A percentile compares a stretch with the other conserved stretches of the same genome.
Evolutionary conservation across 805 yeast species (phyloP).

Genomic region (Torulaspora microellipsoides): DNA sequence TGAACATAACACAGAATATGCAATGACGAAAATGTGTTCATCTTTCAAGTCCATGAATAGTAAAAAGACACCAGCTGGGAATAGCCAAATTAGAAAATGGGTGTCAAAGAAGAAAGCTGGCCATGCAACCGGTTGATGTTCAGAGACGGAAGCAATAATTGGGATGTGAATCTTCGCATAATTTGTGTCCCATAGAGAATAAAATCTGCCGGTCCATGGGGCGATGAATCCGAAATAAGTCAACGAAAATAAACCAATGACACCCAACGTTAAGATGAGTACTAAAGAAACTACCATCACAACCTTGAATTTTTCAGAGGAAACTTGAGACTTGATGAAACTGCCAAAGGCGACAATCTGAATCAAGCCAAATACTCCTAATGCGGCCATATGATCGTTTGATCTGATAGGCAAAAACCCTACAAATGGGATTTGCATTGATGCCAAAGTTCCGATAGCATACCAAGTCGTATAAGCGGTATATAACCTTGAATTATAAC

Average conservation of each 20-base stretch:
- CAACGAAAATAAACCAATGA: conserved; percentile 66
- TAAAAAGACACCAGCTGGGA: conserved; percentile 95
- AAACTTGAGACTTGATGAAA: conserved; percentile 68
- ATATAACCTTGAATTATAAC: conserved; percentile 77
- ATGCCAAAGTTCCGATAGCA: conserved; percentile 92
- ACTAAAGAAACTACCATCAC: conserved; percentile 58
- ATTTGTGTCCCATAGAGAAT: conserved; percentile 95
- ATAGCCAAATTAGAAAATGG: conserved; percentile 89
- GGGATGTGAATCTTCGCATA: conserved; percentile 98
- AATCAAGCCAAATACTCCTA: conserved; percentile 92
- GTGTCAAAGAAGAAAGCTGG: conserved; percentile 96
- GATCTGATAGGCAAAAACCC: conserved; percentile 96
- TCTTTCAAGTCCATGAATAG: conserved; percentile 84
- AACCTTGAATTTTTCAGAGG: conserved; percentile 67
- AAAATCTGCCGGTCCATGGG: conserved; percentile 99
- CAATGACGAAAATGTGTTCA: conserved; percentile 89
- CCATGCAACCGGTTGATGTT: conserved; percentile 99
- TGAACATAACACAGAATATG: conserved; percentile 88
- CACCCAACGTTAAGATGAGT: conserved; percentile 55
- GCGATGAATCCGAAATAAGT: conserved; percentile 93
- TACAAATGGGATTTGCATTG: conserved; percentile 99
- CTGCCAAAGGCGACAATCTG: conserved; percentile 86
- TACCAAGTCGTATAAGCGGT: conserved; percentile 96
- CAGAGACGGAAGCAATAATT: conserved; percentile 96
- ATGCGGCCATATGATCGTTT: conserved; percentile 96